A percentile compares a stretch with the other conserved stretches of the same genome.
phyloP scores from a whole-genome alignment of 495 filamentous ascomycete species.

The Cryomyces minteri region DNA sequence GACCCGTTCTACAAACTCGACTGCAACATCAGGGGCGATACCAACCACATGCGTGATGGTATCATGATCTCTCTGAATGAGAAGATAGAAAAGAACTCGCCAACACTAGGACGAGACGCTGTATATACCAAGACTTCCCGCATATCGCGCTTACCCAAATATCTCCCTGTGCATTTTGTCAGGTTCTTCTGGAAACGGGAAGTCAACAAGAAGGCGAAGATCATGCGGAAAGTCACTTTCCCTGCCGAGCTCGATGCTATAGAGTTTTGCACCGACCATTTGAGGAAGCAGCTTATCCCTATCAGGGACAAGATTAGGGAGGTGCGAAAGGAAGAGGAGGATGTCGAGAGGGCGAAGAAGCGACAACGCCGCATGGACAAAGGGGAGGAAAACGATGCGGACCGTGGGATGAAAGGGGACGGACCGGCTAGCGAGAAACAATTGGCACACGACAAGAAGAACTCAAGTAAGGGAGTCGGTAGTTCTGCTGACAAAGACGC shows the following conservation, averaged over 20 bases:
- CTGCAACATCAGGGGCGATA: slow-evolving; percentile 76
- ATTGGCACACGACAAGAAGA: slow-evolving; percentile 27
- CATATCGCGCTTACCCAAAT: slow-evolving; percentile 80
- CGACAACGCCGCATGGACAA: slow-evolving; percentile 60
- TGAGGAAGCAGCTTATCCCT: slow-evolving; percentile 66
- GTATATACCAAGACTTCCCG: slow-evolving; percentile 78
- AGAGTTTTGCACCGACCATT: slow-evolving; percentile 86
- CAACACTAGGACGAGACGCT: slow-evolving; percentile 55
- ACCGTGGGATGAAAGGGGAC: slow-evolving; percentile 29
- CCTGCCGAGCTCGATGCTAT: slow-evolving; percentile 82
- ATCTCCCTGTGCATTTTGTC: slow-evolving; percentile 91
- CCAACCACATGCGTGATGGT: slow-evolving; percentile 79
- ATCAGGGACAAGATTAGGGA: slow-evolving; percentile 91
- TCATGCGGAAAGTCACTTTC: slow-evolving; percentile 96
- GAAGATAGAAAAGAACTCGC: slow-evolving; percentile 77
- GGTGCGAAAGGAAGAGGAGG: slow-evolving; percentile 83
- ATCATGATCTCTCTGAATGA: slow-evolving; percentile 66
- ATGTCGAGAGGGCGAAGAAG: slow-evolving; percentile 74
- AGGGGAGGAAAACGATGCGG: slow-evolving; percentile 34
- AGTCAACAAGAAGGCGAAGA: slow-evolving; percentile 95
- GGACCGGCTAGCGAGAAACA: slow-evolving; percentile 33
- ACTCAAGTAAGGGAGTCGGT: slow-evolving; percentile 27
- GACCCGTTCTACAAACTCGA: slow-evolving; percentile 85
- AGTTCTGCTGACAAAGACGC: slow-evolving; percentile 35
- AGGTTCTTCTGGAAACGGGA: slow-evolving; percentile 96